Evolutionary conservation across 208 protist genomes (phyloP), one percentile per base, ranked within the genome.

Genomic region (Leishmania braziliensis): DNA sequence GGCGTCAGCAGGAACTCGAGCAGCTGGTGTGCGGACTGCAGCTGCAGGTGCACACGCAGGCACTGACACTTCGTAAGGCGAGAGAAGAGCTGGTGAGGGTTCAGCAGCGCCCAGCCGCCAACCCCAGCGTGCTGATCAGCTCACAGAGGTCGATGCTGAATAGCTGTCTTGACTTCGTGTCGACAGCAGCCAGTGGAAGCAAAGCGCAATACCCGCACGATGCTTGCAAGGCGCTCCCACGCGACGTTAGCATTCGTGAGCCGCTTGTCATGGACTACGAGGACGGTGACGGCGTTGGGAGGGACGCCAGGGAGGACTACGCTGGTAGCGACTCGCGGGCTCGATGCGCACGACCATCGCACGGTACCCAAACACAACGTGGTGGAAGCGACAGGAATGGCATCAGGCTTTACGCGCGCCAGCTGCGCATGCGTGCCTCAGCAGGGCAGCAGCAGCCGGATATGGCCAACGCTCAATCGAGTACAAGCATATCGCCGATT

Each of bases 1-100:
- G 58, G 33, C 84, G 80, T 36, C 85, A 88, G 77, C 73, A 84
- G 33, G 75, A 81, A 6, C 84, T 90, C 20, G 84, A 88, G 60
- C 81, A 83, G 58, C 76, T 36, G 5, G 63, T 85, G 14, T 39
- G 54, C 4, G 9, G 75, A 29, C 62, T 85, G 62, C 82, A 82
- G 62, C 53, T 76, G 36, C 77, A 85, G 46, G 10, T 85, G 29
- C 48, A 69, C 23, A 58, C 14, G 36, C 82, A 85, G 54, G 65
- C 77, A 0, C 14, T 12, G 6, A 39, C 56, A 14, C 70, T 81
- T 33, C 71, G 46, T 18, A 23, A 58, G 1, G 74, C 71, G 39
- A 56, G 18, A 16, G 51, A 51, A 33, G 39, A 79, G 69, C 51
- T 80, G 23, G 58, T 65, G 9, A 16, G 36, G 43, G 74, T 8